Percentiles rank a stretch among this genome's conserved stretches.
phyloP scores from a whole-genome alignment of 177 flowering plant species.

The Vitis hybrid region DNA sequence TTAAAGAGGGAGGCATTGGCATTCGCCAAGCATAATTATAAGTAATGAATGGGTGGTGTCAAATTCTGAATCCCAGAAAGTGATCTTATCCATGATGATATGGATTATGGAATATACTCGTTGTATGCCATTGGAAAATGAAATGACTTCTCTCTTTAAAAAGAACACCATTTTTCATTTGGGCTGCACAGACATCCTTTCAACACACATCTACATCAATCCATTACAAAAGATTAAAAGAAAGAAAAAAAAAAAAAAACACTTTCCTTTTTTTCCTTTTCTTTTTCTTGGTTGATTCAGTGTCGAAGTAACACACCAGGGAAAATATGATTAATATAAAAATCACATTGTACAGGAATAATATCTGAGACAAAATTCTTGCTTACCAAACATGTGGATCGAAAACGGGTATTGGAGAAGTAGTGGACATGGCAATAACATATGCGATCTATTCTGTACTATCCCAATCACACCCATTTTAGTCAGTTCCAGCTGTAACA shows the following conservation, averaged over 20 bases:
- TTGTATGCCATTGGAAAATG: too few relatives aligned
- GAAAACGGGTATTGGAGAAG: neutral
- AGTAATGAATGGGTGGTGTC: too few relatives aligned
- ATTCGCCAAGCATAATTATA: too few relatives aligned
- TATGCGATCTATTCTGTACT: constrained; percentile 20
- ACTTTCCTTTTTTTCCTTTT: neutral
- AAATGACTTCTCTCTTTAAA: too few relatives aligned
- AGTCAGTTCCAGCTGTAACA: constrained; percentile 10
- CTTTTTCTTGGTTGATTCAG: neutral
- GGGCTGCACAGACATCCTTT: too few relatives aligned
- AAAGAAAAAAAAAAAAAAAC: neutral
- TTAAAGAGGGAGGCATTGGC: too few relatives aligned
- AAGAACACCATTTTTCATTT: too few relatives aligned
- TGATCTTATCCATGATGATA: too few relatives aligned
- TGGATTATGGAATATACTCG: too few relatives aligned
- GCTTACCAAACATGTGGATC: neutral
- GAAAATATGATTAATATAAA: neutral
- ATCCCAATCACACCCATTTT: constrained; percentile 3
- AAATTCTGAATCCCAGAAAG: too few relatives aligned
- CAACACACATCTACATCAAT: too few relatives aligned
- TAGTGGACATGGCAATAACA: neutral
- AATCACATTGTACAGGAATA: neutral
- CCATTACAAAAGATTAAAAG: too few relatives aligned
- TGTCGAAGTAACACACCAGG: neutral
- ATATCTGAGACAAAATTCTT: neutral